These are phyloP conservation scores for Glutinoglossum americanum DNA, from an alignment of 495 filamentous ascomycete genomes.

Conservation along the genomic window DNA sequence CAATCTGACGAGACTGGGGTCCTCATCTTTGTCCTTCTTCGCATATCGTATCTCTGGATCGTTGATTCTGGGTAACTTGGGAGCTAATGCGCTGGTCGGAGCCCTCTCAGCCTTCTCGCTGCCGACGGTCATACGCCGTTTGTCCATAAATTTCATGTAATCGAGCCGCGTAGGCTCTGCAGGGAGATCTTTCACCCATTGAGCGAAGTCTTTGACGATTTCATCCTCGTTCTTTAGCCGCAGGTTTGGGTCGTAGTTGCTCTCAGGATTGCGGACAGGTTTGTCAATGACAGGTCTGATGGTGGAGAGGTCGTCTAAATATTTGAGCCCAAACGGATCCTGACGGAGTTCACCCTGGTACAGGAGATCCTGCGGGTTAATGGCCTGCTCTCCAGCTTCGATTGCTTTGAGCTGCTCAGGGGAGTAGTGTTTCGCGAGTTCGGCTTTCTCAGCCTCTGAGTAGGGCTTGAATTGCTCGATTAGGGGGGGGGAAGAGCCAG, in stretches of 20 bases:
- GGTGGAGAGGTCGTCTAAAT: slow-evolving; percentile 69
- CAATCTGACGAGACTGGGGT: slow-evolving; percentile 32
- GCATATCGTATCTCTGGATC: slow-evolving; percentile 4
- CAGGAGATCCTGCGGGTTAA: slow-evolving; percentile 57
- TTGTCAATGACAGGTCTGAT: slow-evolving; percentile 59
- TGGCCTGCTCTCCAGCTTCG: slow-evolving; percentile 62
- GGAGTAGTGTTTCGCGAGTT: slow-evolving; percentile 46
- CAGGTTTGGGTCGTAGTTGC: slow-evolving; percentile 35
- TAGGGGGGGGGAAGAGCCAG: slow-evolving; percentile 10
- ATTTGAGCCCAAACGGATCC: slow-evolving; percentile 48
- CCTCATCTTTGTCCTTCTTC: slow-evolving; percentile 19
- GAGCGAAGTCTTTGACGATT: slow-evolving; percentile 31
- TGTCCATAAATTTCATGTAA: slow-evolving; percentile 25
- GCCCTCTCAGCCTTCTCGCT: slow-evolving; percentile 29
- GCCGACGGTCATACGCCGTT: slow-evolving; percentile 25
- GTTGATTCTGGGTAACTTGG: slow-evolving; percentile 20
- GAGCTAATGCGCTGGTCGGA: slow-evolving; percentile 23
- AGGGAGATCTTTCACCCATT: slow-evolving; percentile 26
- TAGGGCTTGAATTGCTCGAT: slow-evolving; percentile 36
- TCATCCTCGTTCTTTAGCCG: slow-evolving; percentile 39
- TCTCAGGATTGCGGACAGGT: slow-evolving; percentile 28
- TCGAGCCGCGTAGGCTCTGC: slow-evolving; percentile 22
- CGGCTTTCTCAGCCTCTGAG: slow-evolving; percentile 40
- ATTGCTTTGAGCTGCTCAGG: slow-evolving; percentile 65
- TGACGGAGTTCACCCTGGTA: slow-evolving; percentile 42